phyloP scores from a whole-genome alignment of 495 filamentous ascomycete genomes.

The Neurospora intermedia region DNA sequence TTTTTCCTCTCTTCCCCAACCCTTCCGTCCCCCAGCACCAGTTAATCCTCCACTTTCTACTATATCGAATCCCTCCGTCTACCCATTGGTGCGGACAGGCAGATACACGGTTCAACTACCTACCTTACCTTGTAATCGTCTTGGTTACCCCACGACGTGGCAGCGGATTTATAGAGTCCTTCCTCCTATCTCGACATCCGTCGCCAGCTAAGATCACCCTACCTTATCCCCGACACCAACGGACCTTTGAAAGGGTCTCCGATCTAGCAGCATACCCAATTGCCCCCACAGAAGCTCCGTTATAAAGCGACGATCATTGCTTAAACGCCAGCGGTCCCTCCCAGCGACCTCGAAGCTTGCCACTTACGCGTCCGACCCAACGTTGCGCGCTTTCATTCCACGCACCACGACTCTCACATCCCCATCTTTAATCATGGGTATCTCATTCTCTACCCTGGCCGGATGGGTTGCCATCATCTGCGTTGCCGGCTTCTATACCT shows the following conservation, averaged over 20 bases:
- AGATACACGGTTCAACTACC: neutral
- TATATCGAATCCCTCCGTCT: neutral
- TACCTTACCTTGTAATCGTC: neutral
- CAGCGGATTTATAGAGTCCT: neutral
- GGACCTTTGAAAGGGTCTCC: neutral
- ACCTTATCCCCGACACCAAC: neutral
- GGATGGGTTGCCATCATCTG: constrained; percentile 50
- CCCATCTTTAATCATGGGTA: constrained; percentile 24
- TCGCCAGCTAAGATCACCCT: neutral
- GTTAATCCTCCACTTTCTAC: neutral
- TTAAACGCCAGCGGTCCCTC: neutral
- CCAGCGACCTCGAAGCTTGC: neutral
- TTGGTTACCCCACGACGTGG: neutral
- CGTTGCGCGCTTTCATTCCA: neutral
- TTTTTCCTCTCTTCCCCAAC: constrained; percentile 1
- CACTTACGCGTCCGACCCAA: neutral
- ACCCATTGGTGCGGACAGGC: neutral
- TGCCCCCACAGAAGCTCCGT: neutral
- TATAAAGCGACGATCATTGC: neutral
- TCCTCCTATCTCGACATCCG: neutral
- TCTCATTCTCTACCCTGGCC: constrained; percentile 32
- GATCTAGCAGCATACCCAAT: neutral
- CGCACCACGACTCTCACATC: neutral
- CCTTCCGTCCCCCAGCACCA: neutral
- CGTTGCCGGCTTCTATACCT: constrained; percentile 28